Evolutionary conservation across 352 stramenopile genomes (phyloP).

Genomic region (Phytopythium aichiense): DNA sequence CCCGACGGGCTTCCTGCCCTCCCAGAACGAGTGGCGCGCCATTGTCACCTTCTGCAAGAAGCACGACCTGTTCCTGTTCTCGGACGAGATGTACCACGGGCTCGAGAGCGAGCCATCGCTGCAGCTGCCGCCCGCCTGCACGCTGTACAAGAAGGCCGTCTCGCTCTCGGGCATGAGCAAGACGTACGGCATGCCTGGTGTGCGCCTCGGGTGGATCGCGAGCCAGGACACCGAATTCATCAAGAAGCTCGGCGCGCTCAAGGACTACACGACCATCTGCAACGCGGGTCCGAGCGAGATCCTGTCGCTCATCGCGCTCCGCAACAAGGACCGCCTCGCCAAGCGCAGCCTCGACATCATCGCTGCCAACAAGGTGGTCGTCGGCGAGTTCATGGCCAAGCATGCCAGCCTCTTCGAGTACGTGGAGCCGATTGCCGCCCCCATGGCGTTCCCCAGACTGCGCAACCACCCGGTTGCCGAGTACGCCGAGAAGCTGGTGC

Average conservation of each 20-base stretch:
- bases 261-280: slow-evolving; percentile 80
- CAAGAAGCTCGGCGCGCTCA: slow-evolving; percentile 30
- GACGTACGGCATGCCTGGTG: slow-evolving; percentile 40
- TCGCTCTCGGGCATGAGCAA: slow-evolving; percentile 60
- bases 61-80: slow-evolving; percentile 49
- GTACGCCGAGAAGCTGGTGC: slow-evolving; percentile 28
- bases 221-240: slow-evolving; percentile 32
- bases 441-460: slow-evolving; percentile 36
- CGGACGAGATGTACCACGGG: slow-evolving; percentile 64
- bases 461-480: slow-evolving; percentile 8
- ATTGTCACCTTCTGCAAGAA: slow-evolving; percentile 37
- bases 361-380: slow-evolving; percentile 3
- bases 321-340: slow-evolving; percentile 34
- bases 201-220: slow-evolving; percentile 58
- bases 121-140: slow-evolving; percentile 24
- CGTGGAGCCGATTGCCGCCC: slow-evolving; percentile 19
- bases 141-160: slow-evolving; percentile 45
- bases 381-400: slow-evolving; percentile 32
- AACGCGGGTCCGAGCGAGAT: slow-evolving; percentile 50
- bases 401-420: slow-evolving; percentile 35
- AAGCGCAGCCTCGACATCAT: slow-evolving; percentile 20
- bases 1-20: slow-evolving; percentile 46
- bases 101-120: slow-evolving; percentile 26
- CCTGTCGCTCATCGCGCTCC: slow-evolving; percentile 49
- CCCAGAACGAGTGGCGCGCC: slow-evolving; percentile 24